phyloP scores from a whole-genome alignment of 1,284 basidiomycete species.

The Cerioporus squamosus region DNA sequence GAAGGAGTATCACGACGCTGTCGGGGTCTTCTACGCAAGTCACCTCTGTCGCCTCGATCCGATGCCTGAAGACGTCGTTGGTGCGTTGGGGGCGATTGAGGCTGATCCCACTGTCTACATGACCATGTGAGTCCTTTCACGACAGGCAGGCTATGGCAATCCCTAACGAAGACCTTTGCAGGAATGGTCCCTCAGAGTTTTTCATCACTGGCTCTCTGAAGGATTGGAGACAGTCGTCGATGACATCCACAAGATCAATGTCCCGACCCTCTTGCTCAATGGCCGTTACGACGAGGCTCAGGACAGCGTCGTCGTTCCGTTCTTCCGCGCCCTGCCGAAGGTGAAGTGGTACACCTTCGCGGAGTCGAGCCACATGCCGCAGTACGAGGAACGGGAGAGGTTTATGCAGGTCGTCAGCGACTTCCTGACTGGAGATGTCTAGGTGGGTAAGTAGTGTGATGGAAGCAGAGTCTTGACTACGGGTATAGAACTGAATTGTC shows the following conservation, averaged over 20 bases:
- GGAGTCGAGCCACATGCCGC: conserved; percentile 34
- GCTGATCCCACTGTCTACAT: conserved; percentile 12
- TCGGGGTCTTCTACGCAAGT: conserved; percentile 28
- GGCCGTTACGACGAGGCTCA: too few relatives aligned
- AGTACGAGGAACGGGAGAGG: conserved; percentile 35
- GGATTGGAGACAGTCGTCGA: too few relatives aligned
- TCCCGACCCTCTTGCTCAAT: too few relatives aligned
- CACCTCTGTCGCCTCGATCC: conserved; percentile 33
- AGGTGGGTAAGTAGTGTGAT: too few relatives aligned
- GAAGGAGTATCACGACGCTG: conserved; percentile 32
- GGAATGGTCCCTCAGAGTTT: too few relatives aligned
- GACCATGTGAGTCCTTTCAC: too few relatives aligned
- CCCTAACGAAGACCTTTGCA: too few relatives aligned
- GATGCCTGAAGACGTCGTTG: conserved; percentile 24
- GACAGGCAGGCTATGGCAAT: too few relatives aligned
- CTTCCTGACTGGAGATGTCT: conserved; percentile 21
- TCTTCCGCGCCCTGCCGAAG: conserved; percentile 29
- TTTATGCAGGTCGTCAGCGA: conserved; percentile 30
- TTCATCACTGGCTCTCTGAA: too few relatives aligned
- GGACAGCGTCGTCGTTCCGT: conserved; percentile 17
- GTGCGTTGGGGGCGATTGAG: conserved; percentile 13
- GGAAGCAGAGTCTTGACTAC: too few relatives aligned
- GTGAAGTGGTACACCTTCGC: conserved; percentile 36
- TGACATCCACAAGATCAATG: too few relatives aligned
- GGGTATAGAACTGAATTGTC: too few relatives aligned